Evolutionary conservation across 2,329 filamentous ascomycete genomes (phyloP).

Genomic region (Microcyclosporella mali): DNA sequence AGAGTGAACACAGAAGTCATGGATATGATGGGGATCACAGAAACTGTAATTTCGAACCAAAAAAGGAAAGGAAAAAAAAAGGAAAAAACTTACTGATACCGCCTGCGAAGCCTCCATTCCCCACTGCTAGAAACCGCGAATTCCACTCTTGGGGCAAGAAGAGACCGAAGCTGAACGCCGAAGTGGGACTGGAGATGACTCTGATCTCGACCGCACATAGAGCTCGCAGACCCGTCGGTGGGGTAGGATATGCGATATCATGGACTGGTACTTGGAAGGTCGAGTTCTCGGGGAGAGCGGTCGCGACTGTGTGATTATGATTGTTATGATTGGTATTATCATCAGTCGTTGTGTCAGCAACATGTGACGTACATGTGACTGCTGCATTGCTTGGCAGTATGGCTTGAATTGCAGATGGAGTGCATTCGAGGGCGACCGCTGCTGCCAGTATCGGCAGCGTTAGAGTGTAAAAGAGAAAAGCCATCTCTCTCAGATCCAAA

Average conservation of each 20-base stretch:
- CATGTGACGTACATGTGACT: slow-evolving; percentile 31
- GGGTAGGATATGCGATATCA: slow-evolving; percentile 37
- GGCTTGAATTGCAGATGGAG: slow-evolving; percentile 29
- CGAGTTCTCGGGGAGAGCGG: slow-evolving; percentile 28
- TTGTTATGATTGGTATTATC: no score
- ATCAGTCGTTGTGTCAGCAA: no score
- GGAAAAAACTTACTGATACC: slow-evolving; percentile 46
- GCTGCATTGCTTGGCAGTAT: slow-evolving; percentile 32
- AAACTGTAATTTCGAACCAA: no score
- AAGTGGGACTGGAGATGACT: slow-evolving; percentile 25
- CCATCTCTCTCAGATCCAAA: no score
- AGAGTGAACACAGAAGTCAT: no score
- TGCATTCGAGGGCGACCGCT: slow-evolving; percentile 27
- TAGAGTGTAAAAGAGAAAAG: neutral
- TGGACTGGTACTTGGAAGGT: slow-evolving; percentile 35
- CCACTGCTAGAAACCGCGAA: slow-evolving; percentile 33
- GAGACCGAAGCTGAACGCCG: slow-evolving; percentile 28
- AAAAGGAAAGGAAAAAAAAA: no score
- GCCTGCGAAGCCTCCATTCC: slow-evolving; percentile 44
- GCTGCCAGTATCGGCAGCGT: neutral
- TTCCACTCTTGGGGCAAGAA: slow-evolving; percentile 32
- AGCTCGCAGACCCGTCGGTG: slow-evolving; percentile 30
- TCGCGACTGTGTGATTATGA: no score
- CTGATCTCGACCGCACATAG: slow-evolving; percentile 30
- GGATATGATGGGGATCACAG: no score